Percentiles rank a stretch among this genome's conserved stretches.
These are phyloP conservation scores for Eleusine coracana DNA, from an alignment of 176 grass and related monocot genomes.

Conservation along the genomic window DNA sequence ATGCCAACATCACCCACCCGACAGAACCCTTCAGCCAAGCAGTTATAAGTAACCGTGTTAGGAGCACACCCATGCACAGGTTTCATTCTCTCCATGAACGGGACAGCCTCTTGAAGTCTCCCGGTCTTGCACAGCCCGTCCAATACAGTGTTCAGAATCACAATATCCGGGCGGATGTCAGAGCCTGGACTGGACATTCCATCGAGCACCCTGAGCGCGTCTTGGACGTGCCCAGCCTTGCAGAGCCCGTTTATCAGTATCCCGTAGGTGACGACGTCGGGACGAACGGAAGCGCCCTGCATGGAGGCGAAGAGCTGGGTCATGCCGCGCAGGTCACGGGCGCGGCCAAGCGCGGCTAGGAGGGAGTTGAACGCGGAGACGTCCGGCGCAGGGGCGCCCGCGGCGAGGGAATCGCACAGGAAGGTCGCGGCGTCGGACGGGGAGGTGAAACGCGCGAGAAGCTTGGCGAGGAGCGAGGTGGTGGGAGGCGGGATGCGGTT, in stretches of 20 bases:
- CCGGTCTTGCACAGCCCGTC: constrained; percentile 59
- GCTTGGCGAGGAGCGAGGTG: constrained; percentile 40
- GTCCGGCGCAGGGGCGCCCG: constrained; percentile 44
- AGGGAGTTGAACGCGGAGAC: constrained; percentile 52
- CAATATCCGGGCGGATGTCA: constrained; percentile 34
- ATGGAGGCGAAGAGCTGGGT: constrained; percentile 55
- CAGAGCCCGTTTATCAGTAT: constrained; percentile 70
- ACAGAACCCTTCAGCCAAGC: constrained; percentile 63
- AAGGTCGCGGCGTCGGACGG: constrained; percentile 46
- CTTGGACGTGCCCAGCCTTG: constrained; percentile 53
- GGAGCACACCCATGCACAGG: constrained; percentile 27
- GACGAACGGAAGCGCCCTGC: constrained; percentile 32
- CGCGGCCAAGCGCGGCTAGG: constrained; percentile 47
- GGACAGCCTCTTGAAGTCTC: constrained; percentile 50
- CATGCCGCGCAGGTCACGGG: constrained; percentile 48
- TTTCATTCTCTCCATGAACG: constrained; percentile 55
- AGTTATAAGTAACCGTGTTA: constrained; percentile 58
- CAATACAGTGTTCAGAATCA: constrained; percentile 62
- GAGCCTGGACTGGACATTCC: constrained; percentile 60
- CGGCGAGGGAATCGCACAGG: constrained; percentile 54
- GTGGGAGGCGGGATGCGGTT: constrained; percentile 47
- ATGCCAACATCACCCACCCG: constrained; percentile 42
- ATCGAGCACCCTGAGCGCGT: constrained; percentile 72
- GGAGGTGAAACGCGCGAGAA: constrained; percentile 46
- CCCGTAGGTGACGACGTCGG: constrained; percentile 46